These are phyloP conservation scores for Entomophthora muscae DNA, from an alignment of 371 early-diverging fungal species.

Conservation along the genomic window DNA sequence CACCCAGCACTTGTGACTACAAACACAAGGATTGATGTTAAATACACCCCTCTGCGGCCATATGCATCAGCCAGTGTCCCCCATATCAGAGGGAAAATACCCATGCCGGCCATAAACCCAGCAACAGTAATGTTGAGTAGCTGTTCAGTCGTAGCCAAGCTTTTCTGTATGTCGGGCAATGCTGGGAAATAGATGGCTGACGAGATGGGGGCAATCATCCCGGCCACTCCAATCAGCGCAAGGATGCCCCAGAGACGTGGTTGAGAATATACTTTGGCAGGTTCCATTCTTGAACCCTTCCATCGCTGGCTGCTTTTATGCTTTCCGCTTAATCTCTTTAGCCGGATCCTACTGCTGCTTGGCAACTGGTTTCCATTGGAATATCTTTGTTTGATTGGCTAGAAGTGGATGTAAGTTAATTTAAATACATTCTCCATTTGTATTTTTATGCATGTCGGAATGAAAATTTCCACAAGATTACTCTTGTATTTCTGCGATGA, in stretches of 20 bases:
- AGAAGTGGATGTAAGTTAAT: too few relatives aligned
- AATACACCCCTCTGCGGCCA: constrained; percentile 45
- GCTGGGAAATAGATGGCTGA: constrained; percentile 25
- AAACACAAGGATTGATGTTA: constrained; percentile 31
- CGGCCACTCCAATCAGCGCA: constrained; percentile 1
- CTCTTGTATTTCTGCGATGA: too few relatives aligned
- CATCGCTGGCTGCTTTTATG: too few relatives aligned
- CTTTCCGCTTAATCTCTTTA: too few relatives aligned
- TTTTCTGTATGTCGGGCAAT: constrained; percentile 23
- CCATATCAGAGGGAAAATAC: constrained; percentile 44
- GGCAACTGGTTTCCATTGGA: too few relatives aligned
- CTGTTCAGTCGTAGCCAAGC: constrained; percentile 24
- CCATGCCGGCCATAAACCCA: constrained; percentile 31
- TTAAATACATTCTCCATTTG: too few relatives aligned
- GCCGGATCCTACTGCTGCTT: too few relatives aligned
- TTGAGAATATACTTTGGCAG: neutral
- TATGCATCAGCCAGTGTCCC: constrained; percentile 43
- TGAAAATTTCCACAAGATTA: too few relatives aligned
- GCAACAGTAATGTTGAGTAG: constrained; percentile 33
- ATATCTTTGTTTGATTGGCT: too few relatives aligned
- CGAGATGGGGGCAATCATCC: constrained; percentile 11
- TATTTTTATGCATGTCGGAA: too few relatives aligned
- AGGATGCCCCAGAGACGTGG: neutral
- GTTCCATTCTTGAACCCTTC: too few relatives aligned
- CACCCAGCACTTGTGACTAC: constrained; percentile 36